These are phyloP conservation scores for Termitomyces sp. DNA, from an alignment of 768 basidiomycete species.

Conservation along the genomic window DNA sequence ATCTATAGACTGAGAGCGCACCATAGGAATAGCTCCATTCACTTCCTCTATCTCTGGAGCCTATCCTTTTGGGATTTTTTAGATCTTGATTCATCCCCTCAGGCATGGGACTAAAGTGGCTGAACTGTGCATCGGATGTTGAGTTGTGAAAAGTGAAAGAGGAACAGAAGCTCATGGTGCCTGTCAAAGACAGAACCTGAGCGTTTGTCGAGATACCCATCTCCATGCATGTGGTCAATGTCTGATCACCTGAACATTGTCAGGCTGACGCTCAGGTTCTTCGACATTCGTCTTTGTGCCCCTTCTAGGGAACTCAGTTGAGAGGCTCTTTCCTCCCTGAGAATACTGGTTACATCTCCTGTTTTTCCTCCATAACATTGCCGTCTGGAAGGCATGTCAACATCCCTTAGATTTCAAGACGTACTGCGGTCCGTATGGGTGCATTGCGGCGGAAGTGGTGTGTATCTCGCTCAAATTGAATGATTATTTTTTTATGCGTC, in stretches of 20 bases:
- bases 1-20: neutral
- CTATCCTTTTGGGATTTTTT: neutral
- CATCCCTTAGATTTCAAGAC: neutral
- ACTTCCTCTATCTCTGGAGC: neutral
- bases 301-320: neutral
- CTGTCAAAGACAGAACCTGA: neutral
- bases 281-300: neutral
- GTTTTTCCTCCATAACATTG: too few relatives aligned
- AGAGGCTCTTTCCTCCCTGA: neutral
- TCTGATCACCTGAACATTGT: neutral
- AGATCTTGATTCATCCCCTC: neutral
- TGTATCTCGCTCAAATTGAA: neutral
- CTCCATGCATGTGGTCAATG: neutral
- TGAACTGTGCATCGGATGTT: neutral
- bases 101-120: too few relatives aligned
- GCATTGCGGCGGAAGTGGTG: neutral
- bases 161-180: neutral
- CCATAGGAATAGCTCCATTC: neutral
- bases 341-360: neutral
- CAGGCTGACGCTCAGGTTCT: neutral
- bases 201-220: neutral
- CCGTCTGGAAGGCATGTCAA: neutral
- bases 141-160: neutral
- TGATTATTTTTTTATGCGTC: neutral
- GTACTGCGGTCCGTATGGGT: neutral